Conservation (phyloP, 164 flowering plant species). For the Taxillus chinensis region DNA sequence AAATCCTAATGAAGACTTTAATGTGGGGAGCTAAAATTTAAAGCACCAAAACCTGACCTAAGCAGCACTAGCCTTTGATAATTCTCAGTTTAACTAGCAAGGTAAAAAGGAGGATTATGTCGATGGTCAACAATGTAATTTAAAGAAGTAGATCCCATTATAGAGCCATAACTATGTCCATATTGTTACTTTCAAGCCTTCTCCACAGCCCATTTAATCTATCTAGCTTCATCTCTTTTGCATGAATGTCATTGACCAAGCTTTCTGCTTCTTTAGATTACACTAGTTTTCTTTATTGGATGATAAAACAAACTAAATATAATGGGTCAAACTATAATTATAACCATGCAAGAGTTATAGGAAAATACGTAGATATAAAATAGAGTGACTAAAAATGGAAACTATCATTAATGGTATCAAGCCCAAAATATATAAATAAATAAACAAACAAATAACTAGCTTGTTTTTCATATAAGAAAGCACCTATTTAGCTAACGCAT, state of each 20-base stretch:
- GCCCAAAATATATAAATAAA: too few relatives aligned
- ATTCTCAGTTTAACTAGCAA: conserved; percentile 33
- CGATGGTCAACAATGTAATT: conserved; percentile 30
- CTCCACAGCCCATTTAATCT: conserved; percentile 45
- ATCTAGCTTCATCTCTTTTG: conserved; percentile 74
- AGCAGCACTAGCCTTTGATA: conserved; percentile 59
- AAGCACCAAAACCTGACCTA: conserved; percentile 74
- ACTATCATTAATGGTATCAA: too few relatives aligned
- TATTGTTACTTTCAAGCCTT: conserved; percentile 33
- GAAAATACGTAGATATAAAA: too few relatives aligned
- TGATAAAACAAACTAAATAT: too few relatives aligned
- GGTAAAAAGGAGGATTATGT: conserved; percentile 28
- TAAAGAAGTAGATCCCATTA: conserved; percentile 26
- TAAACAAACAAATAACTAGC: too few relatives aligned
- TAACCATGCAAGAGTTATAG: too few relatives aligned
- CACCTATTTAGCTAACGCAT: too few relatives aligned
- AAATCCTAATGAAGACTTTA: conserved; percentile 77
- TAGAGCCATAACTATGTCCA: conserved; percentile 26
- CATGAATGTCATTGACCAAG: conserved; percentile 53
- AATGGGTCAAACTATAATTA: too few relatives aligned
- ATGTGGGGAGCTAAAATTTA: conserved; percentile 70
- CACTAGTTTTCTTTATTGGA: too few relatives aligned
- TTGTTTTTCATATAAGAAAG: too few relatives aligned
- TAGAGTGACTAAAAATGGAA: too few relatives aligned
- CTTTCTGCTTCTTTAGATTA: conserved; percentile 47